These are phyloP conservation scores for Pyrus hybrid DNA, from an alignment of 331 rosid genomes.

Conservation along the genomic window DNA sequence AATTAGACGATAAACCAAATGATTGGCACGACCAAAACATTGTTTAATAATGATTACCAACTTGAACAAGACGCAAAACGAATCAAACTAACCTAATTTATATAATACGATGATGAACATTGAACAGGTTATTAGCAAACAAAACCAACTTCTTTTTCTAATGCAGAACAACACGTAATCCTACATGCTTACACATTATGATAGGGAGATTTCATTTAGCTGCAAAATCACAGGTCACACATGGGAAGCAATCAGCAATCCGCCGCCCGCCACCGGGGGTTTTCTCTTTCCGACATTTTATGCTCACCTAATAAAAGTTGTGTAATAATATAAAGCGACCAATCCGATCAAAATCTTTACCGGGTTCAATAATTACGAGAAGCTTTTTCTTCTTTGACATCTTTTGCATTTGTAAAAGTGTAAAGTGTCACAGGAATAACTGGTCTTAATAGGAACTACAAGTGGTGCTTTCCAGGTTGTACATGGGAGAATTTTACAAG, in stretches of 20 bases:
- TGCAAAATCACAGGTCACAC: conserved; percentile 14
- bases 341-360: conserved; percentile 10
- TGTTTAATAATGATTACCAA: too few species aligned
- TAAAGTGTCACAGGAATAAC: conserved; percentile 26
- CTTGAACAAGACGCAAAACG: neutral
- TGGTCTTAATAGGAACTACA: conserved; percentile 4
- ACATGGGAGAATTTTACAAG: neutral
- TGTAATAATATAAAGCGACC: conserved; percentile 15
- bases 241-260: neutral
- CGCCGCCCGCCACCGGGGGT: neutral
- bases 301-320: conserved; percentile 31
- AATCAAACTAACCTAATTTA: conserved; percentile 9
- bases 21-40: too few species aligned
- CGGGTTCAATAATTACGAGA: neutral
- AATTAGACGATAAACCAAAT: conserved; percentile 5
- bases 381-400: neutral
- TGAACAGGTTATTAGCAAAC: neutral
- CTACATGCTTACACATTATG: neutral
- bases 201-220: conserved; percentile 15
- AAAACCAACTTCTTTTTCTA: neutral
- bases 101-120: neutral
- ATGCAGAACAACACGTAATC: conserved; percentile 13
- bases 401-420: conserved; percentile 1
- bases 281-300: conserved; percentile 24
- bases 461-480: conserved; percentile 13